Base-by-base conservation (phyloP, 2,329 filamentous ascomycete species). In the Kalaharituber pfeilii region DNA sequence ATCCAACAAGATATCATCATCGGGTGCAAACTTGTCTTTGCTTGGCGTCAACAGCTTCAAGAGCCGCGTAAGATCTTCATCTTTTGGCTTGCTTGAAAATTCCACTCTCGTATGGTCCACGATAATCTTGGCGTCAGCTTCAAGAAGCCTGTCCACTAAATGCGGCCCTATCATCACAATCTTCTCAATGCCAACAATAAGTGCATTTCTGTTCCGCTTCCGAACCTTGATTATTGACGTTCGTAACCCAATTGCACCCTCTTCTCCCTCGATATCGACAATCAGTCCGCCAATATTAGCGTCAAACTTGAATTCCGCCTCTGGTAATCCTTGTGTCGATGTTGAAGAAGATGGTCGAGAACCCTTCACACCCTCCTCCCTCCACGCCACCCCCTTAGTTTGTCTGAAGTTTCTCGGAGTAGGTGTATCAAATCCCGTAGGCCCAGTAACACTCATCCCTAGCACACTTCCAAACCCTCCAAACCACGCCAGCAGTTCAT, bases 1-100 rank as follows among this genome's bases (percentile, higher is more conserved):
- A 62, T 96, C 89, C 22, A 98, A 78, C 73, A 98, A 81, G 57
- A 98, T 94, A 63, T 96, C 89, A 62, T 95, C 86, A 57, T 93
- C 84, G 49, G 81, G 79, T 57, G 89, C 82, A 62, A 91, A 95
- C 59, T 88, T 86, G 66, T 91, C 80, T 60, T 87, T 91, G 0
- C 88, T 94, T 0, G 91, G 93, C 5, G 84, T 94, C 53, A 98
- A 84, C 51, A 98, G 74, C 52, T 84, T 82, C 0, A 98, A 71
- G 1, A 98, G 74, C 29, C 81, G 78, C 63, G 88, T 83, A 0
- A 98, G 73, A 66, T 98, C 91, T 61, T 94, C 82, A 57, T 82
- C 81, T 28, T 50, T 50, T 0, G 91, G 89, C 0, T 76, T 69
- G 57, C 76, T 75, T 1, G 86, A 69, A 62, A 84, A 94, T 56